phyloP scores from a whole-genome alignment of 2,329 filamentous ascomycete genomes.

The Niveomyces coronatus region DNA sequence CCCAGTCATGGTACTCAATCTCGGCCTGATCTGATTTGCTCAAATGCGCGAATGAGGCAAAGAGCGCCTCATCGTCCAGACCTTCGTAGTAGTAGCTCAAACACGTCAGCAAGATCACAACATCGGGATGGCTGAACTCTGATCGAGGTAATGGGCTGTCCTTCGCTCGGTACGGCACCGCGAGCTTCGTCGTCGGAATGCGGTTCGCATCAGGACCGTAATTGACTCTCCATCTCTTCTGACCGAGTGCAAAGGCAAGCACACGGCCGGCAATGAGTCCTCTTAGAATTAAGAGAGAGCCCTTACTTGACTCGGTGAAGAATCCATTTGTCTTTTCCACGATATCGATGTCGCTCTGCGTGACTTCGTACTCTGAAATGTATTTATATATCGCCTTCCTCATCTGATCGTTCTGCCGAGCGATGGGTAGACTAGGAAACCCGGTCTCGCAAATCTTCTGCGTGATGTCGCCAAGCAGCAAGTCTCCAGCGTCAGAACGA shows the following conservation, averaged over 20 bases:
- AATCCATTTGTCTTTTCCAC: not conserved
- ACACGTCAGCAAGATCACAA: constrained; percentile 44
- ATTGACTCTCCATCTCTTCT: constrained; percentile 56
- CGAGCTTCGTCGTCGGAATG: constrained; percentile 32
- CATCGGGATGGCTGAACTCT: constrained; percentile 54
- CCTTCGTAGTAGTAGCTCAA: constrained; percentile 49
- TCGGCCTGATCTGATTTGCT: constrained; percentile 36
- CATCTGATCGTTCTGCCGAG: constrained; percentile 19
- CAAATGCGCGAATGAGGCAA: constrained; percentile 30
- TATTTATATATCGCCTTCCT: not conserved
- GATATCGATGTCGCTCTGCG: not conserved
- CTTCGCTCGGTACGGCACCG: constrained; percentile 51
- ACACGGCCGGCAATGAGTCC: constrained; percentile 48
- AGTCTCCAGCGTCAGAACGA: not conserved
- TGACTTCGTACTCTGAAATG: not conserved
- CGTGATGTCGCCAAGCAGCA: not conserved
- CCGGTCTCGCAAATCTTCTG: constrained; percentile 14
- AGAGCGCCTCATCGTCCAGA: constrained; percentile 35
- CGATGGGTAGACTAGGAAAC: constrained; percentile 30
- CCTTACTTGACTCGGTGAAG: not conserved
- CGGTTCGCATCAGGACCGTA: constrained; percentile 44
- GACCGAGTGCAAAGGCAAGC: constrained; percentile 38
- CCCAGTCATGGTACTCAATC: constrained; percentile 42
- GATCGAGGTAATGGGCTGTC: constrained; percentile 43
- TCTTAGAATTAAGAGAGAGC: constrained; percentile 27